A percentile compares a stretch with the other conserved stretches of the same genome.
These are phyloP conservation scores for Auxenochlorella pyrenoidosa DNA, from an alignment of 139 green algal genomes.

Conservation along the genomic window DNA sequence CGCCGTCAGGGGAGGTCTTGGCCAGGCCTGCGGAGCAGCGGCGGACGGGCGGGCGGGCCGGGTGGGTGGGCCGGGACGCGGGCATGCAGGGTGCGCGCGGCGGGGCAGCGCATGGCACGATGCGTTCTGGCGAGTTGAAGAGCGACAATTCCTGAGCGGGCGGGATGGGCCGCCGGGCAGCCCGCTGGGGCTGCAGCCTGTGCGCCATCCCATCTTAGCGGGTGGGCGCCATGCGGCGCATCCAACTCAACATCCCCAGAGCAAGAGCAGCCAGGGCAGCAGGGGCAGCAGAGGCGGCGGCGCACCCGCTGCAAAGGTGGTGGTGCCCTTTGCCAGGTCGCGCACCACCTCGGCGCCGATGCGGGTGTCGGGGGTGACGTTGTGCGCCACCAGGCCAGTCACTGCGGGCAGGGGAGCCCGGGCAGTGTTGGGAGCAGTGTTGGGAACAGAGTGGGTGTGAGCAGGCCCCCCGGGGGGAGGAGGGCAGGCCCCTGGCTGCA, in stretches of 20 bases:
- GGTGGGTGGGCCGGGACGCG: neutral
- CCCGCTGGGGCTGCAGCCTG: too few relatives aligned
- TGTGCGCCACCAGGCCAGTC: slow-evolving; percentile 53
- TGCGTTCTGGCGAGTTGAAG: too few relatives aligned
- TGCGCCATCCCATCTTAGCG: neutral
- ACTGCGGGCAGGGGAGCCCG: too few relatives aligned
- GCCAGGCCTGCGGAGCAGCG: slow-evolving; percentile 17
- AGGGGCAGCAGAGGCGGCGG: neutral
- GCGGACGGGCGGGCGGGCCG: neutral
- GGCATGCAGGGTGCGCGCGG: neutral
- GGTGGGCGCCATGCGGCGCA: neutral
- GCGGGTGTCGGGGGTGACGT: slow-evolving; percentile 33
- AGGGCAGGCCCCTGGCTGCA: too few relatives aligned
- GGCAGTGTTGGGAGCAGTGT: too few relatives aligned
- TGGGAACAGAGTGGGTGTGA: too few relatives aligned
- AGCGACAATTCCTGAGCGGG: too few relatives aligned
- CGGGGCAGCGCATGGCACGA: too few relatives aligned
- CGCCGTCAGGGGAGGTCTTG: slow-evolving; percentile 41
- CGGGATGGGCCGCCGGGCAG: too few relatives aligned
- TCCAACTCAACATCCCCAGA: neutral
- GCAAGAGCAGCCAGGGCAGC: neutral
- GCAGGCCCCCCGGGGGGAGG: too few relatives aligned
- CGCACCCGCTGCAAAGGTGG: slow-evolving; percentile 34
- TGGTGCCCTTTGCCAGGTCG: slow-evolving; percentile 19
- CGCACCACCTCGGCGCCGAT: slow-evolving; percentile 55